Conservation (phyloP, 106 monocot genomes). For the Platanthera zijinensis region DNA sequence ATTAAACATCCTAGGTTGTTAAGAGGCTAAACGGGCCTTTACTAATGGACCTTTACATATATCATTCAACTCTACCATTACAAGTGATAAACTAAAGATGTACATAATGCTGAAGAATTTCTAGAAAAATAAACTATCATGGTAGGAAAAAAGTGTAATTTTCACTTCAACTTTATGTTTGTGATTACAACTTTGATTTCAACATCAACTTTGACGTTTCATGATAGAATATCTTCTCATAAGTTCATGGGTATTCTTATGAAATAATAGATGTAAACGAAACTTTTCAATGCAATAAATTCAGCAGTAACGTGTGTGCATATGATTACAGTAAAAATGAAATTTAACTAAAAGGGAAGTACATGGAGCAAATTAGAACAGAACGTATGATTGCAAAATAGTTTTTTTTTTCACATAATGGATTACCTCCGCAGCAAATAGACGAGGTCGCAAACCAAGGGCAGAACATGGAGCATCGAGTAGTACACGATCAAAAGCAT, state of each 20-base stretch:
- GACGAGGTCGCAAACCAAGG: conserved; percentile 86
- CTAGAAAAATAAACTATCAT: background rate
- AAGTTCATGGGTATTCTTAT: background rate
- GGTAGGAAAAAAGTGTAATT: background rate
- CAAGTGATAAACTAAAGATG: background rate
- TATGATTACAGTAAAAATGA: background rate
- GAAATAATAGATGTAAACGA: background rate
- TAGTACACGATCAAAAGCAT: conserved; percentile 90
- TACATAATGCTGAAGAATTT: background rate
- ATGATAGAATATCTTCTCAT: background rate
- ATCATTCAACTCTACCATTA: background rate
- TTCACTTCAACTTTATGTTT: background rate
- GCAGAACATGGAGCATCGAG: conserved; percentile 99
- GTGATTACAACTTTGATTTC: background rate
- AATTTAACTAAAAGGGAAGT: background rate
- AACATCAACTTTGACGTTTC: background rate
- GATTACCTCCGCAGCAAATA: conserved; percentile 84
- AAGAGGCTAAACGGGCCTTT: no score
- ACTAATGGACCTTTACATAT: background rate
- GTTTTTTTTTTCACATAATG: background rate
- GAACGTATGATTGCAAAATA: background rate
- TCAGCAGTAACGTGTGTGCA: background rate
- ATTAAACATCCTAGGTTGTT: no score
- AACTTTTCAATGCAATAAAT: background rate
- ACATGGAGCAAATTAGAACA: background rate